A percentile compares a stretch with the other conserved stretches of the same genome.
Conservation (phyloP, 1,139 yeast genomes). For the Kodamaea plutei region DNA sequence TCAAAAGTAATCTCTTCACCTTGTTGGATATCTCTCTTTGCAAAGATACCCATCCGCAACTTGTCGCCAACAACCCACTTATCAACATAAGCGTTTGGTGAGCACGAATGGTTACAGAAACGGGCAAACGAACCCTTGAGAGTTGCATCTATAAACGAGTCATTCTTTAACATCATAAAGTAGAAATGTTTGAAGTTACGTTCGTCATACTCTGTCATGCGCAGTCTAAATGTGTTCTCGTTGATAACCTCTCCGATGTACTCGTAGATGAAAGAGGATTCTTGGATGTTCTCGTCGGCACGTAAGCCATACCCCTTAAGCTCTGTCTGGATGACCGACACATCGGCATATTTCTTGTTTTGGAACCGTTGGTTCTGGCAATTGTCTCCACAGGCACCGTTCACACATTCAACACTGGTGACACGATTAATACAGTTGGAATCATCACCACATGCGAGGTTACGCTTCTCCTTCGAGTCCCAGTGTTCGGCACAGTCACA, state of each 20-base stretch:
- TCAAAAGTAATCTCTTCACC: constrained; percentile 96
- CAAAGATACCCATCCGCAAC: constrained; percentile 90
- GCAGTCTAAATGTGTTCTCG: constrained; percentile 61
- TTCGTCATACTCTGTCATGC: constrained; percentile 72
- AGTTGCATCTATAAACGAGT: constrained; percentile 94
- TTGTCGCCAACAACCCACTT: constrained; percentile 96
- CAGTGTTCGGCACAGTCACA: constrained; percentile 74
- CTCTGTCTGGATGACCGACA: constrained; percentile 77
- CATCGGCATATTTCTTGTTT: constrained; percentile 61
- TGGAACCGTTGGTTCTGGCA: constrained; percentile 92
- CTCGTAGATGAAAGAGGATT: constrained; percentile 75
- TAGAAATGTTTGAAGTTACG: constrained; percentile 81
- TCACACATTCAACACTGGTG: constrained; percentile 87
- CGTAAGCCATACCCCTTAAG: constrained; percentile 87
- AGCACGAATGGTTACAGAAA: constrained; percentile 92
- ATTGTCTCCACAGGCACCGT: constrained; percentile 64
- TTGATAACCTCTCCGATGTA: constrained; percentile 93
- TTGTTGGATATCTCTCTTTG: constrained; percentile 61
- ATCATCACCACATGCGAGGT: constrained; percentile 79
- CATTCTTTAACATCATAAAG: constrained; percentile 94
- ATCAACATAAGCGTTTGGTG: constrained; percentile 90
- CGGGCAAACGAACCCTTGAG: constrained; percentile 82
- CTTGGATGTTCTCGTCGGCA: constrained; percentile 56
- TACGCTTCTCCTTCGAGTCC: constrained; percentile 32
- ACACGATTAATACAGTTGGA: constrained; percentile 88